Base-by-base conservation (phyloP, 179 eudicot species). In the Carnegiea gigantea region DNA sequence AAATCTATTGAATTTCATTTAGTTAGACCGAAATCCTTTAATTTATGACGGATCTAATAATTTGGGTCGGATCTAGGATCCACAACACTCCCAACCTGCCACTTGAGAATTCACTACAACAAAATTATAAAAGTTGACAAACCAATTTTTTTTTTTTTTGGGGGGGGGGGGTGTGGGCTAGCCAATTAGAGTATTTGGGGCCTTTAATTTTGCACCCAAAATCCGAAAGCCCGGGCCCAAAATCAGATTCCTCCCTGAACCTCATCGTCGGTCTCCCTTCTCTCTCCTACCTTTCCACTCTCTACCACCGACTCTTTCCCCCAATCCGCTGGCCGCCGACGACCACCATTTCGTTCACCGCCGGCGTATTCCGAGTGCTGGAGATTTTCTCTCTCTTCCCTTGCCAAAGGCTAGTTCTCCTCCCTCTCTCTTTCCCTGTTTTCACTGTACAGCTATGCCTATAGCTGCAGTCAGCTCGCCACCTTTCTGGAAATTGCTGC, bases 231-330 rank as follows among this genome's bases (percentile, higher is more conserved):
- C 71, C 71, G 4, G 9, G 11, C 33, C 71, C 71, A 65, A 65
- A 65, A 24, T 28, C 6, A 53, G 33, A 30, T 59, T 73, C 51
- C 53, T 12, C 73, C 46, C 23, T 78, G 80, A 36, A 6, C 9
- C 44, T 40, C 8, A 40, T 72, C 82, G 51, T 79, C 76, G 68
- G 53, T 79, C 82, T 70, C 67, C 74, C 80, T 77, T 84, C 72
- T 78, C 84, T 73, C 70, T 28, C 40, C 26, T 23, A 40, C 54
- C 6, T 77, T 62, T 62, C 68, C 9, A 23, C 68, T n/a, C 30
- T n/a, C 28, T 23, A 12, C 12, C 68, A 62, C 65, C 79, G 30
- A 76, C 68, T 43, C 23, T 62, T 40, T 2, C 18, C 23, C 24
- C 30, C 6, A 28, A 70, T 73, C 78, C 18, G 20, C 83, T 70